These are phyloP conservation scores for Vigna nakashimae DNA, from an alignment of 306 rosid genomes.

Conservation along the genomic window DNA sequence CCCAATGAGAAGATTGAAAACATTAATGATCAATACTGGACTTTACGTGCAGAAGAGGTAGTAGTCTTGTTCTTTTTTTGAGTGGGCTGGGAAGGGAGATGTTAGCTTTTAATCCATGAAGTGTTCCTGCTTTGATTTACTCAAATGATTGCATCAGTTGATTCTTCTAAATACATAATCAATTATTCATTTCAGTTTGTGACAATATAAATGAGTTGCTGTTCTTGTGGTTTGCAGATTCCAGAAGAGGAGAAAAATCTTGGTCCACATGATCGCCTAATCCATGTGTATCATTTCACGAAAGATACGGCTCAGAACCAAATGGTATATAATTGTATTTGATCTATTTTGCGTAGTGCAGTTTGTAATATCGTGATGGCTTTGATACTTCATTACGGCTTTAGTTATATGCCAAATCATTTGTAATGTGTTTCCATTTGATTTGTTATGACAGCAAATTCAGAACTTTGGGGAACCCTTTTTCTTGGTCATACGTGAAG, in stretches of 20 bases:
- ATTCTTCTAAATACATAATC: neutral
- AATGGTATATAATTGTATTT: conserved; percentile 55
- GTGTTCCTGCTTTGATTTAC: conserved; percentile 38
- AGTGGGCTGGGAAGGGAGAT: conserved; percentile 8
- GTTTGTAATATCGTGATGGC: conserved; percentile 27
- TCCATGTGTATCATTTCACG: conserved; percentile 89
- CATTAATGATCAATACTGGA: conserved; percentile 94
- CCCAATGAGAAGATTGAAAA: conserved; percentile 84
- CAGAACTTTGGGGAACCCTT: conserved; percentile 95
- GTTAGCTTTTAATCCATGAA: neutral
- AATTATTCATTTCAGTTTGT: conserved; percentile 3
- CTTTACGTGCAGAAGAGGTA: conserved; percentile 95
- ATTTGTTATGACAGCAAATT: conserved; percentile 65
- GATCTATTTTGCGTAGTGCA: conserved; percentile 32
- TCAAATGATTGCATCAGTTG: conserved; percentile 13
- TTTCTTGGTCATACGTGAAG: conserved; percentile 88
- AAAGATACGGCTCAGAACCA: conserved; percentile 84
- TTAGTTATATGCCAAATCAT: neutral
- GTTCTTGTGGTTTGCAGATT: conserved; percentile 51
- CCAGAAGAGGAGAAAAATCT: conserved; percentile 92
- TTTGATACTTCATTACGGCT: neutral
- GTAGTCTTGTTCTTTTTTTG: conserved; percentile 34
- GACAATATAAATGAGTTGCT: conserved; percentile 13
- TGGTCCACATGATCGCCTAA: conserved; percentile 74
- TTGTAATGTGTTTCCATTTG: conserved; percentile 28